Conservation (phyloP, 2,329 filamentous ascomycete genomes). For the Mollisiaceae sp. region DNA sequence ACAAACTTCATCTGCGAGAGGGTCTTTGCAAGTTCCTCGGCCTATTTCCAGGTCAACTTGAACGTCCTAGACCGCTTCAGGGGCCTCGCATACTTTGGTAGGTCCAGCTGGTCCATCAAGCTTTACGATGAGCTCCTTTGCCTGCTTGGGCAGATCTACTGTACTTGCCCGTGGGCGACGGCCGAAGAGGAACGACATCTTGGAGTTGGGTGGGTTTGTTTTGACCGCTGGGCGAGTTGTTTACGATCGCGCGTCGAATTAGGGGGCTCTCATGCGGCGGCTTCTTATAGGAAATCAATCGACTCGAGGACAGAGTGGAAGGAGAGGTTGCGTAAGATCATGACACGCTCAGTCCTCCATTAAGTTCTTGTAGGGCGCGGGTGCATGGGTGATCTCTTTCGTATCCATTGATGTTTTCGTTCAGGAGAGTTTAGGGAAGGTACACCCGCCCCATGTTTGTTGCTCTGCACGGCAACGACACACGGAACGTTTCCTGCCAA, state of each 20-base stretch:
- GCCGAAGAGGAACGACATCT: conserved; percentile 74
- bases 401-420: conserved; percentile 18
- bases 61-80: conserved; percentile 9
- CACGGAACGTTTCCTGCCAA: neutral
- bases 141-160: conserved; percentile 54
- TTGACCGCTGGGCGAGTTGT: conserved; percentile 18
- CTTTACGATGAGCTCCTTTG: conserved; percentile 66
- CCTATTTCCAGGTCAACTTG: conserved; percentile 53
- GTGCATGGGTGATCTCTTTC: conserved; percentile 2
- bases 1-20: conserved; percentile 90
- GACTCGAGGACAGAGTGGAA: conserved; percentile 17
- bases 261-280: conserved; percentile 17
- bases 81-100: conserved; percentile 54
- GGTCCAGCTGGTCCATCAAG: conserved; percentile 62
- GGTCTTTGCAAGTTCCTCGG: conserved; percentile 85
- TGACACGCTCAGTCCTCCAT: conserved; percentile 13
- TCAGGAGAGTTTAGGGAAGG: conserved; percentile 5
- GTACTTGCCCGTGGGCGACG: conserved; percentile 65
- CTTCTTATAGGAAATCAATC: conserved; percentile 6
- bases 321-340: conserved; percentile 15
- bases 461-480: neutral
- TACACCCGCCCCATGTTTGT: conserved; percentile 5
- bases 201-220: conserved; percentile 22
- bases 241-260: conserved; percentile 22
- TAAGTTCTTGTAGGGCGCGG: neutral